phyloP scores from a whole-genome alignment of 768 basidiomycete genomes.

The Daedalea quercina region DNA sequence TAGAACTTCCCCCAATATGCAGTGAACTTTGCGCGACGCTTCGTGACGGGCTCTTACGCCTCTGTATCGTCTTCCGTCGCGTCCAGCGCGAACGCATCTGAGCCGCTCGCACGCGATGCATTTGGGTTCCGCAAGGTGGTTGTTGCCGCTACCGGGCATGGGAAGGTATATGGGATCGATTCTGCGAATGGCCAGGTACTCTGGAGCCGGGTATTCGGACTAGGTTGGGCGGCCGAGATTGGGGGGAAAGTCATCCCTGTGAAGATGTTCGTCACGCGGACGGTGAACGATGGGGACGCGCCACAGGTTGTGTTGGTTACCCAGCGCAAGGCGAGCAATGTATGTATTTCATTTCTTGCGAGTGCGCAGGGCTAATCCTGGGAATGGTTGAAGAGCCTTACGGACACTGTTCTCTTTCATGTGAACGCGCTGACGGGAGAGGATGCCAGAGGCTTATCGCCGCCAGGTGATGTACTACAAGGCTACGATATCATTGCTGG shows the following conservation, averaged over 20 bases:
- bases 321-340: slow-evolving; percentile 57
- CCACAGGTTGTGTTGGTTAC: slow-evolving; percentile 60
- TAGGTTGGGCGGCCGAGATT: slow-evolving; percentile 55
- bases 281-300: slow-evolving; percentile 36
- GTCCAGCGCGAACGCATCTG: slow-evolving; percentile 26
- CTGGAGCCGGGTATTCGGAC: slow-evolving; percentile 75
- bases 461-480: slow-evolving; percentile 35
- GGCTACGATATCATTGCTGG: slow-evolving; percentile 59
- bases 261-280: slow-evolving; percentile 52
- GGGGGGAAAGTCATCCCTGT: slow-evolving; percentile 52
- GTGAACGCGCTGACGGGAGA: slow-evolving; percentile 75
- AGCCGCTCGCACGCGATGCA: slow-evolving; percentile 53
- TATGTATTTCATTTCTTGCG: slow-evolving; percentile 25
- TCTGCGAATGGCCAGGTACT: slow-evolving; percentile 69
- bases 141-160: slow-evolving; percentile 59
- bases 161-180: slow-evolving; percentile 80
- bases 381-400: slow-evolving; percentile 36
- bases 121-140: slow-evolving; percentile 88
- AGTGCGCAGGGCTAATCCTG: not conserved
- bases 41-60: slow-evolving; percentile 61
- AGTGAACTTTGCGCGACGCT: slow-evolving; percentile 59
- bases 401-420: slow-evolving; percentile 72
- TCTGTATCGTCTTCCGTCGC: slow-evolving; percentile 35
- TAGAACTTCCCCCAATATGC: slow-evolving; percentile 71
- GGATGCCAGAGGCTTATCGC: slow-evolving; percentile 28